Conservation (phyloP, 352 stramenopile species). For the Phytophthora ohioensis region DNA sequence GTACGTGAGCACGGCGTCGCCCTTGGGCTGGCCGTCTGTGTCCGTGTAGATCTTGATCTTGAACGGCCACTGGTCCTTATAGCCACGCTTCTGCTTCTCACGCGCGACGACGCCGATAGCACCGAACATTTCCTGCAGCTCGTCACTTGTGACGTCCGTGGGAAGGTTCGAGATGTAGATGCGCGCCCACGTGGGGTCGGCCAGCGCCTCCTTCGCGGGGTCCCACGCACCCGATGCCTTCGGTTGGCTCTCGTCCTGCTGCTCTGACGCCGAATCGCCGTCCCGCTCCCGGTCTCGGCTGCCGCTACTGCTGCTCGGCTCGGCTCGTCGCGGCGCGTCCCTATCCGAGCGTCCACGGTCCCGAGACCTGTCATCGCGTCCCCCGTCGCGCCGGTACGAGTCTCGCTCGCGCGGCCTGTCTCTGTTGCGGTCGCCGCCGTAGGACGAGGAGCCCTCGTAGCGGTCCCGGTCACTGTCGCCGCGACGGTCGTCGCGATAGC, state of each 20-base stretch:
- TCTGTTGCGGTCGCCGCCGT: slow-evolving; percentile 33
- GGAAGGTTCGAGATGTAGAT: slow-evolving; percentile 92
- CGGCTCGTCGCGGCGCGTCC: slow-evolving; percentile 43
- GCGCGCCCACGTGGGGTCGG: slow-evolving; percentile 81
- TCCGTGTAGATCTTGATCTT: slow-evolving; percentile 93
- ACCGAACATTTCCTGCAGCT: slow-evolving; percentile 89
- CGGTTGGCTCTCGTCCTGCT: slow-evolving; percentile 39
- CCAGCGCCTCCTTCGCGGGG: slow-evolving; percentile 76
- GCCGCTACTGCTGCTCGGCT: slow-evolving; percentile 34
- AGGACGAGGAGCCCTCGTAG: slow-evolving; percentile 35
- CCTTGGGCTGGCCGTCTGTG: slow-evolving; percentile 72
- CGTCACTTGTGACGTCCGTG: slow-evolving; percentile 74
- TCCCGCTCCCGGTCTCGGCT: slow-evolving; percentile 49
- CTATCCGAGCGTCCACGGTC: slow-evolving; percentile 41
- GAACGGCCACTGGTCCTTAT: slow-evolving; percentile 91
- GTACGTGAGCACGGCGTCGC: slow-evolving; percentile 87
- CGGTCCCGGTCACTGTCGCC: slow-evolving; percentile 25
- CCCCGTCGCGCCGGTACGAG: slow-evolving; percentile 44
- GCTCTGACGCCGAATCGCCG: slow-evolving; percentile 13
- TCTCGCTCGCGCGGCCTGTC: slow-evolving; percentile 45
- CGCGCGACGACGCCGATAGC: slow-evolving; percentile 82
- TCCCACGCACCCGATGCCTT: slow-evolving; percentile 71
- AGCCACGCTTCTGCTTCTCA: slow-evolving; percentile 89
- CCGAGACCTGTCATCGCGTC: slow-evolving; percentile 36
- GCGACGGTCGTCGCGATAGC: slow-evolving; percentile 40